A percentile compares a stretch with the other conserved stretches of the same genome.
phyloP scores from a whole-genome alignment of 257 asterid species.

The Capsicum baccatum region DNA sequence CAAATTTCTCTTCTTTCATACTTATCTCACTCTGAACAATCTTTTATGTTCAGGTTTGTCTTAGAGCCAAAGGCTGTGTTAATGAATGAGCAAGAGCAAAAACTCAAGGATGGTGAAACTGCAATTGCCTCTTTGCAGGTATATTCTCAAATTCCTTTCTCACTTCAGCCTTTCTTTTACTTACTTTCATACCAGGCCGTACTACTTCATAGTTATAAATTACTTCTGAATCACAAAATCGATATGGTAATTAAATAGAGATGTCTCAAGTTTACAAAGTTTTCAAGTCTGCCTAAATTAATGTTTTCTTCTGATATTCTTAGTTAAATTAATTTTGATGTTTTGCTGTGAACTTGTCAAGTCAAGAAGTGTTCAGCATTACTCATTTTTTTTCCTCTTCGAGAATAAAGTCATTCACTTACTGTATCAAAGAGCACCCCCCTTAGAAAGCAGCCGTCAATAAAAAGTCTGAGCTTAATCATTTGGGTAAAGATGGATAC shows the following conservation, averaged over 20 bases:
- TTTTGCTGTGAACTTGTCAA: not conserved
- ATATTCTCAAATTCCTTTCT: slow-evolving; percentile 27
- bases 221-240: not conserved
- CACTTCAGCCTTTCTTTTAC: not conserved
- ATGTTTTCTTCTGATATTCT: not conserved
- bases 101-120: slow-evolving; percentile 80
- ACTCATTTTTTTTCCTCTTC: not conserved
- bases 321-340: not conserved
- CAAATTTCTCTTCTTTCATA: not conserved
- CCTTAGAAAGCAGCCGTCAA: not conserved
- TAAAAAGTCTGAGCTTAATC: not conserved
- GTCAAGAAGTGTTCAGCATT: not conserved
- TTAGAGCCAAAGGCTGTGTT: slow-evolving; percentile 82
- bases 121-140: slow-evolving; percentile 84
- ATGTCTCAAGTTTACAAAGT: not conserved
- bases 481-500: not conserved
- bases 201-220: not conserved
- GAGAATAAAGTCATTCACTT: not conserved
- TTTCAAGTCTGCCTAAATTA: not conserved
- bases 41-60: slow-evolving; percentile 64
- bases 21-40: slow-evolving; percentile 23
- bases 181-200: not conserved
- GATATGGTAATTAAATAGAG: not conserved
- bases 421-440: not conserved
- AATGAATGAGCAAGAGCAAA: slow-evolving; percentile 82